These are phyloP conservation scores for Dryas drummondii DNA, from an alignment of 306 rosid species.

Conservation along the genomic window DNA sequence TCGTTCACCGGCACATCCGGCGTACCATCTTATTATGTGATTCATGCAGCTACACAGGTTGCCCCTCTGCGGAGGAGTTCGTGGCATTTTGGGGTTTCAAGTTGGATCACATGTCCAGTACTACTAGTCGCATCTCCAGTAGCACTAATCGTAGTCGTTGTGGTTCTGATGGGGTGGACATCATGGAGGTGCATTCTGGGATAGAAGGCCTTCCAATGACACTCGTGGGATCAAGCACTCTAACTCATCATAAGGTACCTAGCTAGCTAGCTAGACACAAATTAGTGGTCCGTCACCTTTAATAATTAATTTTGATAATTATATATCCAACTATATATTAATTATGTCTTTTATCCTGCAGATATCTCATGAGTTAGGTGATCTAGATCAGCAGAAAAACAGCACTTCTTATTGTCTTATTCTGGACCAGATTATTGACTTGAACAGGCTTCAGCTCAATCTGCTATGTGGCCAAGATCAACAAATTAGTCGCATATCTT, in stretches of 20 bases:
- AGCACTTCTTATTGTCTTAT: slow-evolving; percentile 24
- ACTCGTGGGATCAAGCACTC: too few relatives aligned
- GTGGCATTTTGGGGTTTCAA: slow-evolving; percentile 71
- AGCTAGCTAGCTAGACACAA: too few relatives aligned
- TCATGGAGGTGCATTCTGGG: too few relatives aligned
- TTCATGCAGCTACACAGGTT: slow-evolving; percentile 63
- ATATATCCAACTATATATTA: background rate
- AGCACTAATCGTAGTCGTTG: too few relatives aligned
- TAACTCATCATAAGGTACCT: too few relatives aligned
- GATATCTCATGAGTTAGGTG: slow-evolving; percentile 23
- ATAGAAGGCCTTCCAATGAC: too few relatives aligned
- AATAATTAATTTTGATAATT: background rate
- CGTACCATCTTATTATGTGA: slow-evolving; percentile 61
- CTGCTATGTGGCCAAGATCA: slow-evolving; percentile 35
- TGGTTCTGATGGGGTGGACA: too few relatives aligned
- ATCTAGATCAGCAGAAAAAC: slow-evolving; percentile 34
- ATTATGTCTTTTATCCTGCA: slow-evolving; percentile 27
- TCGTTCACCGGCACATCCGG: slow-evolving; percentile 51
- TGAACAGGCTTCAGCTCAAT: slow-evolving; percentile 52
- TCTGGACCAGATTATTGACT: slow-evolving; percentile 68
- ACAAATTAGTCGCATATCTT: slow-evolving; percentile 14
- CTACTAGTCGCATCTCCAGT: too few relatives aligned
- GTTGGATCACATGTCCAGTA: background rate
- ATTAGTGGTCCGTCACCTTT: background rate
- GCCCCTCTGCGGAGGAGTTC: slow-evolving; percentile 74